phyloP scores from a whole-genome alignment of 2,329 filamentous ascomycete species.

The Orbilia brochopaga region DNA sequence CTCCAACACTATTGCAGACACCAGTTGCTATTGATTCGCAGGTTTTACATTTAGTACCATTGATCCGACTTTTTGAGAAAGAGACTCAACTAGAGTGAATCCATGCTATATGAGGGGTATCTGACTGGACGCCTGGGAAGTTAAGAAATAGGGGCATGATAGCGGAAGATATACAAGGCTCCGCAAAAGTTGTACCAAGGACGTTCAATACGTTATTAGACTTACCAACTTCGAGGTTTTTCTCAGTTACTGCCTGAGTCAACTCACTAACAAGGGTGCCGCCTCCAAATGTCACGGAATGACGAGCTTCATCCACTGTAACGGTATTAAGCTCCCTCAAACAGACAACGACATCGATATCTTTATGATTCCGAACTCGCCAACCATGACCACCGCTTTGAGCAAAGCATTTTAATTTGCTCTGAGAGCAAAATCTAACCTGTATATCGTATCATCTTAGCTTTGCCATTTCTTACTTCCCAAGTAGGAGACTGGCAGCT shows the following conservation, averaged over 20 bases:
- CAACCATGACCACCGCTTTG: slow-evolving; percentile 41
- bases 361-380: slow-evolving; percentile 17
- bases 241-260: slow-evolving; percentile 14
- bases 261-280: slow-evolving; percentile 46
- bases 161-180: too few species aligned
- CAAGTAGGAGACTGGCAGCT: too few species aligned
- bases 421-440: slow-evolving; percentile 34
- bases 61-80: too few species aligned
- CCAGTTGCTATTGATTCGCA: slow-evolving; percentile 25
- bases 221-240: slow-evolving; percentile 34
- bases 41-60: too few species aligned
- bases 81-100: too few species aligned
- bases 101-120: too few species aligned
- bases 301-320: slow-evolving; percentile 23
- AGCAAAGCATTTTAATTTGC: slow-evolving; percentile 31
- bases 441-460: neutral
- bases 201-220: neutral
- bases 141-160: too few species aligned
- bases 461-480: neutral
- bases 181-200: too few species aligned
- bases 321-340: slow-evolving; percentile 34
- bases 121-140: too few species aligned
- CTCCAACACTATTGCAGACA: slow-evolving; percentile 40
- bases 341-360: slow-evolving; percentile 43
- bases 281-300: slow-evolving; percentile 50